These are phyloP conservation scores for Neospora caninum DNA, from an alignment of 169 alveolate genomes.

Conservation along the genomic window DNA sequence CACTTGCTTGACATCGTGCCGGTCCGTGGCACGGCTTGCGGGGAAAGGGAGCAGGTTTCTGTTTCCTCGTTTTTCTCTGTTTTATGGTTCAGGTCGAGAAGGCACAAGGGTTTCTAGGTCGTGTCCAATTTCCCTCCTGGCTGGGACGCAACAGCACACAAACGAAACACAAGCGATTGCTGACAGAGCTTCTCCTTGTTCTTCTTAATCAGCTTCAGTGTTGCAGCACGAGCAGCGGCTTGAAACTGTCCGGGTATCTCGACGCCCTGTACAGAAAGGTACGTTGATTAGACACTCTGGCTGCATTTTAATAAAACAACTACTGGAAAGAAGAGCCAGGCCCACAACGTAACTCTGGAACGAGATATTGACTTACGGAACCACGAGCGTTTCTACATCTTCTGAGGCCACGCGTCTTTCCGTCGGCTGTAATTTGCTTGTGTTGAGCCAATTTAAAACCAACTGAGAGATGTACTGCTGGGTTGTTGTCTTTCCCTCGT, in stretches of 20 bases:
- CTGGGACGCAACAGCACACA: conserved; percentile 48
- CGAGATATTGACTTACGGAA: neutral
- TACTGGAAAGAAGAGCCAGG: neutral
- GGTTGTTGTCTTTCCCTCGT: too few relatives aligned
- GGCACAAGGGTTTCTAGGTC: neutral
- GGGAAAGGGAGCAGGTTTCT: too few relatives aligned
- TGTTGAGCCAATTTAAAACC: too few relatives aligned
- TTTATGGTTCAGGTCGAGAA: neutral
- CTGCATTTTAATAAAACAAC: neutral
- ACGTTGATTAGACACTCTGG: neutral
- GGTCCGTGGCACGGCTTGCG: too few relatives aligned
- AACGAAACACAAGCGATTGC: conserved; percentile 24
- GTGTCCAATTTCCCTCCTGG: conserved; percentile 53
- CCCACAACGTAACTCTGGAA: neutral
- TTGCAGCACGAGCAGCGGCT: conserved; percentile 7
- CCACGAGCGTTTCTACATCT: too few relatives aligned
- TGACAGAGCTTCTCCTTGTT: conserved; percentile 23
- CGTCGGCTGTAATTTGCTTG: too few relatives aligned
- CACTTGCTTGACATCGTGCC: too few relatives aligned
- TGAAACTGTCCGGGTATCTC: conserved; percentile 34
- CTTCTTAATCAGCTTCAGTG: neutral
- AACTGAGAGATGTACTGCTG: too few relatives aligned
- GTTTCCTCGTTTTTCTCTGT: too few relatives aligned
- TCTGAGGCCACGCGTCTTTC: too few relatives aligned
- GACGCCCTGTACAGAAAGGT: conserved; percentile 34